Conservation (phyloP, 192 early-diverging fungal species). For the Backusella tuberculispora region DNA sequence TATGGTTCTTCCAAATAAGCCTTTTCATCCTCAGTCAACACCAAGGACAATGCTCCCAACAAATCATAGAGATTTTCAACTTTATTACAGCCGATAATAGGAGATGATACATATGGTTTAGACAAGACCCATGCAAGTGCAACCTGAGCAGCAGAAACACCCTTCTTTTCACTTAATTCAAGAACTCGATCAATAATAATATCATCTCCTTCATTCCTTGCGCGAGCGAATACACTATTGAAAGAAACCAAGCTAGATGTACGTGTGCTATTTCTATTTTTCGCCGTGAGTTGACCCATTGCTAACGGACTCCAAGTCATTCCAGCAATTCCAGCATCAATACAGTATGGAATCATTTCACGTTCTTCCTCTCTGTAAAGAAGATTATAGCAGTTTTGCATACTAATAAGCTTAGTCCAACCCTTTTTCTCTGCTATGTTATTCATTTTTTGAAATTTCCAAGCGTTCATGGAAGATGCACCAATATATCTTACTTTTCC, state of each 20-base stretch:
- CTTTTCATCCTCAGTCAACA: slow-evolving; percentile 32
- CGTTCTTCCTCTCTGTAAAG: slow-evolving; percentile 60
- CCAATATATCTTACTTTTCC: slow-evolving; percentile 51
- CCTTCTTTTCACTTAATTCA: slow-evolving; percentile 28
- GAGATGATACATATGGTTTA: slow-evolving; percentile 21
- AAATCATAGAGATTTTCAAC: slow-evolving; percentile 31
- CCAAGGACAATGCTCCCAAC: slow-evolving; percentile 20
- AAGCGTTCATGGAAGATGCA: slow-evolving; percentile 37
- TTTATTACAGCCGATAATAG: slow-evolving; percentile 32
- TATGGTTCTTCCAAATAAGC: slow-evolving; percentile 26
- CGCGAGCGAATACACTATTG: not conserved
- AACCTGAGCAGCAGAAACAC: slow-evolving; percentile 30
- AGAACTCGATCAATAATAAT: slow-evolving; percentile 28
- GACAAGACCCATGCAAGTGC: slow-evolving; percentile 37
- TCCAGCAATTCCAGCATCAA: slow-evolving; percentile 45
- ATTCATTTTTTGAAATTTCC: slow-evolving; percentile 55
- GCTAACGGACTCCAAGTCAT: slow-evolving; percentile 59
- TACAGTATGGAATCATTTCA: slow-evolving; percentile 55
- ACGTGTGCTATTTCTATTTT: not conserved
- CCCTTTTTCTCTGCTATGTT: slow-evolving; percentile 51
- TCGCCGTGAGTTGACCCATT: slow-evolving; percentile 45
- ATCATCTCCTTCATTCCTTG: not conserved
- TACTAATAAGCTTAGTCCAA: slow-evolving; percentile 53
- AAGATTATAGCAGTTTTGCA: slow-evolving; percentile 53
- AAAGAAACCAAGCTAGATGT: not conserved